A percentile compares a stretch with the other conserved stretches of the same genome.
phyloP scores from a whole-genome alignment of 495 filamentous ascomycete genomes.

The Evansstolkia leycettana region DNA sequence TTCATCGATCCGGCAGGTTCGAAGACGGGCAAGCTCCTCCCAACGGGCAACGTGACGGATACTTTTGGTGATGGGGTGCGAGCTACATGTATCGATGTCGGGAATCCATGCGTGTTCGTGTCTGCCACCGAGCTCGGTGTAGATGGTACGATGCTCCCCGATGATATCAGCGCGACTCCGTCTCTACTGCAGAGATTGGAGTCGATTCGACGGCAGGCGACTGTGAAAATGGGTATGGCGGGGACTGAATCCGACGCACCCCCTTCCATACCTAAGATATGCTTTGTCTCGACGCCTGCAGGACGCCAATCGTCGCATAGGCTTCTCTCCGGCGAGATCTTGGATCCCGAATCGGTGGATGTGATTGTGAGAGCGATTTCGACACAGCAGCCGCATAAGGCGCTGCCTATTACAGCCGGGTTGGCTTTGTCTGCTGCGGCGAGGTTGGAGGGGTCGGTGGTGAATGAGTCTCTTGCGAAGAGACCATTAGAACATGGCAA shows the following conservation, averaged over 20 bases:
- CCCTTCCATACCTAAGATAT: conserved; percentile 51
- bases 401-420: conserved; percentile 48
- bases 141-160: conserved; percentile 35
- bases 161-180: conserved; percentile 35
- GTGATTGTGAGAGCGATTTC: conserved; percentile 32
- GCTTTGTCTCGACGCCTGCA: conserved; percentile 38
- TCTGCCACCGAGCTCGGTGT: conserved; percentile 39
- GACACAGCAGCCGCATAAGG: conserved; percentile 50
- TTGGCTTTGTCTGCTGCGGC: conserved; percentile 49
- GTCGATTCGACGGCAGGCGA: conserved; percentile 46
- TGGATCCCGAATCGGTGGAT: conserved; percentile 9
- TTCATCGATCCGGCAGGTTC: conserved; percentile 58
- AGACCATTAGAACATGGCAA: conserved; percentile 14
- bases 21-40: conserved; percentile 52
- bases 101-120: conserved; percentile 58
- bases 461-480: conserved; percentile 11
- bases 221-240: conserved; percentile 50
- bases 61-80: conserved; percentile 31
- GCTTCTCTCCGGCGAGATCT: conserved; percentile 14
- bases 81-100: conserved; percentile 51
- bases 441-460: conserved; percentile 28
- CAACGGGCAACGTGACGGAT: conserved; percentile 48
- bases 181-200: conserved; percentile 42
- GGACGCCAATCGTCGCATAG: conserved; percentile 18
- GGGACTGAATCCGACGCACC: conserved; percentile 15